Evolutionary conservation across 1,284 basidiomycete genomes (phyloP), one percentile per base, ranked within the genome.

Genomic region (Boletus calvinii): DNA sequence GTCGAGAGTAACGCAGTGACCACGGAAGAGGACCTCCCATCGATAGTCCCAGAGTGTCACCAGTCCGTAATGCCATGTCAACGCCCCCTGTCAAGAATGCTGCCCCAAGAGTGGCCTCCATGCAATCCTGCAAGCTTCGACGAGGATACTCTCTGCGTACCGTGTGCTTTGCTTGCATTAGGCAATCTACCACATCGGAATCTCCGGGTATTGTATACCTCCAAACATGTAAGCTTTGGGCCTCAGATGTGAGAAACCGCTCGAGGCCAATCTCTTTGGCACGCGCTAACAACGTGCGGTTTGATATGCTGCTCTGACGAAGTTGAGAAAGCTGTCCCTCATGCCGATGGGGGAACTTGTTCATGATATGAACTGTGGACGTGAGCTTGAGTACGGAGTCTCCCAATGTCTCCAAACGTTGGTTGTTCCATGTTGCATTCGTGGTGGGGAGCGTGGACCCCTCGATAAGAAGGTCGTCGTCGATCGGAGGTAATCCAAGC

Each of bases 351-450:
- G 87, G 87, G 59, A 79, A 90, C 50, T 78, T 77, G 70, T 88
- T 87, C 72, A 85, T 87, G 2, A 92, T 67, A 62, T 92, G 80
- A 1, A 92, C 83, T 12, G 86, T 85, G 2, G 83, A 83, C 38
- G 82, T 80, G 29, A 94, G 70, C 64, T 93, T 86, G 38, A 94
- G 76, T 0, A 92, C 87, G 0, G 87, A 81, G 63, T 94, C 92
- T 8, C 92, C 91, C 15, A 93, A 73, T 0, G 90, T 92, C 67
- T 94, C 92, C 46, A 94, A 67, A 2, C 88, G 81, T 64, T 94
- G 89, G 57, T 93, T 94, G 66, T 80, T 90, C 70, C 81, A 90
- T 7, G 78, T 77, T 6, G 80, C 77, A 31, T 65, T 65, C 12
- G 83, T 77, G 39, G 76, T 77, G 1, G 91, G 91, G 11, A 90